Evolutionary conservation across 2,329 filamentous ascomycete species (phyloP).

Genomic region (Pestalotiopsis sp.): DNA sequence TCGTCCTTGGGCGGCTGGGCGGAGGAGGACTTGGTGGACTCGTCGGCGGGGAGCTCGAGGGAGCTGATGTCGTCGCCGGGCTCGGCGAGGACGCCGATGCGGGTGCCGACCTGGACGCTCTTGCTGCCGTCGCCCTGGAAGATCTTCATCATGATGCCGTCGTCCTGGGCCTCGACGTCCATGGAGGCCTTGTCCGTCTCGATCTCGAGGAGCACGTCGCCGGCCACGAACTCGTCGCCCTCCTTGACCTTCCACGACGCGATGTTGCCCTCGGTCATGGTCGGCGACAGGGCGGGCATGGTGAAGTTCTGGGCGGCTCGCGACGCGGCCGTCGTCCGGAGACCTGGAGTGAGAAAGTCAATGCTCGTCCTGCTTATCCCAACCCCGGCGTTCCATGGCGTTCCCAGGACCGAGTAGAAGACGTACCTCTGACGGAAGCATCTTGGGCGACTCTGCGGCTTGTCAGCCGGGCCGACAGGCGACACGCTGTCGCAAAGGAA

Average conservation of each 20-base stretch:
- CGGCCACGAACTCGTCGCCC: slow-evolving; percentile 79
- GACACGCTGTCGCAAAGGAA: slow-evolving; percentile 66
- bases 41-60: slow-evolving; percentile 76
- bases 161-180: slow-evolving; percentile 92
- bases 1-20: slow-evolving; percentile 20
- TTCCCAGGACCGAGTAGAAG: slow-evolving; percentile 13
- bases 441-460: slow-evolving; percentile 55
- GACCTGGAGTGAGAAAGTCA: slow-evolving; percentile 47
- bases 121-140: slow-evolving; percentile 74
- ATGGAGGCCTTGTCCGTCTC: slow-evolving; percentile 94
- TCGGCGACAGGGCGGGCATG: slow-evolving; percentile 89
- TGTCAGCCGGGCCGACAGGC: slow-evolving; percentile 63
- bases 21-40: slow-evolving; percentile 43
- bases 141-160: slow-evolving; percentile 85
- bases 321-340: slow-evolving; percentile 62
- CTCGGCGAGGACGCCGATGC: slow-evolving; percentile 85
- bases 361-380: background rate
- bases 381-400: background rate
- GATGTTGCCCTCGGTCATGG: slow-evolving; percentile 94
- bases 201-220: slow-evolving; percentile 88
- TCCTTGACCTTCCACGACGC: slow-evolving; percentile 85
- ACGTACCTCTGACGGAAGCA: slow-evolving; percentile 59
- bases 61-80: slow-evolving; percentile 75
- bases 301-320: slow-evolving; percentile 83
- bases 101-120: slow-evolving; percentile 73